Base-by-base conservation (phyloP, 257 asterid species). In the Solanum piurae region DNA sequence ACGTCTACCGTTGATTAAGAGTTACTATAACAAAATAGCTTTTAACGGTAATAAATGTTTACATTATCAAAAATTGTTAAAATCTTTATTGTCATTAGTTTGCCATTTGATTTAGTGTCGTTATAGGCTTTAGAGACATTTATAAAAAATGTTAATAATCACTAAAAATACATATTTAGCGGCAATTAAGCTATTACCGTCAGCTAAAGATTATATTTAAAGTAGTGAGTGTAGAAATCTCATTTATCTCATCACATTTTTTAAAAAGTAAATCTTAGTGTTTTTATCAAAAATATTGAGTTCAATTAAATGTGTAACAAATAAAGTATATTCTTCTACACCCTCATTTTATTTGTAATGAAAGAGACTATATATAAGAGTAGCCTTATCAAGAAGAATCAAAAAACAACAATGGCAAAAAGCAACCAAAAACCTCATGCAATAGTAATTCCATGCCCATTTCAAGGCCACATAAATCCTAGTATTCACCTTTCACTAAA, bases 391-490 rank as follows among this genome's bases (percentile, higher is more conserved):
- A 84, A 33, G 46, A 66, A 34, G 33, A 40, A 1, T 33, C 0
- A 40, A 60, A 64, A 55, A 13, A 21, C 58, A 44, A 13, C 36
- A 66, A 44, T 87, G 89, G 58, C 84, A 74, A 25, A 55, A 18
- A 49, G 37, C 16, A 52, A 42, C 85, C 83, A 18, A 75, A 83
- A 49, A 23, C 87, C 73, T 84, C 86, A 84, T 34, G 86, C 86
- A 37, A 84, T 84, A 84, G 37, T 84, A 66, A 55, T 84, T 84
- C 87, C 89, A 83, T 69, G 52, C 60, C 89, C 83, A 40, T 73
- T 64, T 68, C 89, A 88, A 83, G 89, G 89, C 60, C 89, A 88
- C 64, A 20, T 88, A 55, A 83, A 31, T 44, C 87, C 49, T 69
- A 66, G 25, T 13, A 76, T 83, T n/a, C 34, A 83, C 52, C 87